These are phyloP conservation scores for Penicillium alfredii DNA, from an alignment of 495 filamentous ascomycete genomes.

Conservation along the genomic window DNA sequence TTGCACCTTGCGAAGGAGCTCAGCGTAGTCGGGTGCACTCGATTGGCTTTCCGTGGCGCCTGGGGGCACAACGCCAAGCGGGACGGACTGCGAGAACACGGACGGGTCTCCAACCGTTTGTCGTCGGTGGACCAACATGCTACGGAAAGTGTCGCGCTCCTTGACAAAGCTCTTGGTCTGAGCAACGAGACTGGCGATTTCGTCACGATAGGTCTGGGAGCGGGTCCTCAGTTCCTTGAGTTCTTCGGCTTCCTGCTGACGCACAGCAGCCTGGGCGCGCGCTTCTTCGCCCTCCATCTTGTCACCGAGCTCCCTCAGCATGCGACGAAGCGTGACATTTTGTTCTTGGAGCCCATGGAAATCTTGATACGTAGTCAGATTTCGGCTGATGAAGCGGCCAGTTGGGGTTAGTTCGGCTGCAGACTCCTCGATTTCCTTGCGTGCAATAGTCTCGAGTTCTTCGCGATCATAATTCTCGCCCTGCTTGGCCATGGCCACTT, in stretches of 20 bases:
- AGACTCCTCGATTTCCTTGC: constrained; percentile 55
- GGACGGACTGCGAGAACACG: constrained; percentile 59
- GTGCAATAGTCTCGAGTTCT: constrained; percentile 67
- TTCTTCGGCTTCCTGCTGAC: constrained; percentile 66
- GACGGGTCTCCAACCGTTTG: constrained; percentile 57
- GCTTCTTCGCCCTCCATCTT: constrained; percentile 91
- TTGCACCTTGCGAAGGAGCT: constrained; percentile 76
- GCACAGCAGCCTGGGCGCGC: constrained; percentile 57
- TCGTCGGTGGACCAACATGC: constrained; percentile 74
- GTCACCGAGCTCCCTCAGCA: constrained; percentile 76
- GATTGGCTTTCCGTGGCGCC: constrained; percentile 37
- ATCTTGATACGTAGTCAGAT: constrained; percentile 75
- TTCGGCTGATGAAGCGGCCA: constrained; percentile 77
- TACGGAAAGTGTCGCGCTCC: constrained; percentile 94
- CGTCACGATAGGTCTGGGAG: constrained; percentile 57
- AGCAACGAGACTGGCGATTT: constrained; percentile 69
- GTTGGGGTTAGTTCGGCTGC: constrained; percentile 63
- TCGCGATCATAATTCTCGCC: constrained; percentile 67
- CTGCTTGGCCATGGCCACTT: constrained; percentile 71
- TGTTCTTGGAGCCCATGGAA: constrained; percentile 81
- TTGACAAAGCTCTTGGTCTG: constrained; percentile 87
- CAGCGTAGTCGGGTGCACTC: constrained; percentile 57
- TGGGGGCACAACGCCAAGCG: constrained; percentile 38
- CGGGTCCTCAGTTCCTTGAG: constrained; percentile 62
- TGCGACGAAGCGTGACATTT: constrained; percentile 73